Base-by-base conservation (phyloP, 345 rosid species). In the Aethionema arabicum region DNA sequence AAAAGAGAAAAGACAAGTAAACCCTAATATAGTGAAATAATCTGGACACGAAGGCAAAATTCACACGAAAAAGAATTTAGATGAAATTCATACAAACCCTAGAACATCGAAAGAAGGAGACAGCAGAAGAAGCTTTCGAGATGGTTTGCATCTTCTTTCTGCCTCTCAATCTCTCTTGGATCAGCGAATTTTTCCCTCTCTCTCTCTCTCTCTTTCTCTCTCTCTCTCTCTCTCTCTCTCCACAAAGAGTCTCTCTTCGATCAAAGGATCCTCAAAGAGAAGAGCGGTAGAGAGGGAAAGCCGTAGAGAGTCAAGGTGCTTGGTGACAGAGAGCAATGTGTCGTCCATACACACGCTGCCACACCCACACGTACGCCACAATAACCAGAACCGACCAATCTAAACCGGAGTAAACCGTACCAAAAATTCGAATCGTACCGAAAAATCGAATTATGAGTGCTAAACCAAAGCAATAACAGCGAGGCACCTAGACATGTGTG, bases 81-180 rank as follows among this genome's bases (percentile, higher is more conserved):
- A 40, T 39, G 46, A n/a, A 33, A 44, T 14, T 36, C 4, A 65
- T 50, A 61, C 78, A 33, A 60, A 90, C 95, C 88, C 67, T 70
- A 16, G 90, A 72, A 65, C 88, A 74, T 68, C 83, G 80, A 65
- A 87, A 62, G 79, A 88, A 78, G 65, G 95, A 81, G 88, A 82
- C 77, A 46, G 88, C 82, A 67, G 78, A 82, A 39, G 95, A 87
- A 45, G 88, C 85, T 73, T 82, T 85, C 9, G 79, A 77, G 73
- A 90, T 80, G 70, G 78, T 76, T 62, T 85, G 88, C 90, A 85
- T 80, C 63, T 13, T 48, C 49, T 57, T 59, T 65, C 36, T 54
- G 35, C 31, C n/a, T 12, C 3, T 42, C 15, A 64, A 8, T 35
- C 15, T 55, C 32, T 36, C 4, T 46, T 3, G 5, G 41, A 14